These are phyloP conservation scores for Cladobotryum mycophilum DNA, from an alignment of 2,329 filamentous ascomycete genomes.

Conservation along the genomic window DNA sequence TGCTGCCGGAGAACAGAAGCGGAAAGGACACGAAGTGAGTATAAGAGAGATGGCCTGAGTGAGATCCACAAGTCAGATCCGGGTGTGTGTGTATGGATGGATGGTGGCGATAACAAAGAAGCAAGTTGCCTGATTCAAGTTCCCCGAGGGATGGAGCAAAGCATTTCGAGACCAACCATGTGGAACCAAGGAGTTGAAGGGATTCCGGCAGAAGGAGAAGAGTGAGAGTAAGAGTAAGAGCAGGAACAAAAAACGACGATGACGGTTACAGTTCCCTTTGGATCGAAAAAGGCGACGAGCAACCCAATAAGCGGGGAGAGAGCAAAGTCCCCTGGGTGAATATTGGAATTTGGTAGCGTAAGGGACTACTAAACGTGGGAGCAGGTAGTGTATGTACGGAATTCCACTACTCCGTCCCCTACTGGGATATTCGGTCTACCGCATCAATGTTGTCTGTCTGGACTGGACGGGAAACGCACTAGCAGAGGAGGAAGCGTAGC, in stretches of 20 bases:
- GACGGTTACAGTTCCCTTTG: background rate
- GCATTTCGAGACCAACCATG: no score
- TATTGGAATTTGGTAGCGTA: constrained; percentile 4
- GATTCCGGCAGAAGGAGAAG: background rate
- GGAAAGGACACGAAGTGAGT: background rate
- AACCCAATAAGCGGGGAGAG: constrained; percentile 11
- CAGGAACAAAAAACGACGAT: background rate
- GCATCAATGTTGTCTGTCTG: constrained; percentile 6
- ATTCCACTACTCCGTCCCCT: constrained; percentile 6
- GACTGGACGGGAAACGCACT: constrained; percentile 12
- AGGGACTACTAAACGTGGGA: constrained; percentile 1
- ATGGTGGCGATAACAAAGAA: background rate
- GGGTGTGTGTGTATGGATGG: background rate
- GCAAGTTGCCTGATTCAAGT: background rate
- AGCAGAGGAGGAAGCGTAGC: constrained; percentile 7
- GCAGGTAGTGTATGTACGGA: background rate
- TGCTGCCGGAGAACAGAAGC: background rate
- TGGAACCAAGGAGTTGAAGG: background rate
- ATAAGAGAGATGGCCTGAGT: background rate
- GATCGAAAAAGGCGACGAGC: background rate
- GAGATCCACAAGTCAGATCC: background rate
- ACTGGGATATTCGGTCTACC: constrained; percentile 5
- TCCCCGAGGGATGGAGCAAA: no score
- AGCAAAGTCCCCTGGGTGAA: constrained; percentile 6
- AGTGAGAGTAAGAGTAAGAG: background rate